Evolutionary conservation across 495 filamentous ascomycete species (phyloP).

Genomic region (Aspergillus ostianus): DNA sequence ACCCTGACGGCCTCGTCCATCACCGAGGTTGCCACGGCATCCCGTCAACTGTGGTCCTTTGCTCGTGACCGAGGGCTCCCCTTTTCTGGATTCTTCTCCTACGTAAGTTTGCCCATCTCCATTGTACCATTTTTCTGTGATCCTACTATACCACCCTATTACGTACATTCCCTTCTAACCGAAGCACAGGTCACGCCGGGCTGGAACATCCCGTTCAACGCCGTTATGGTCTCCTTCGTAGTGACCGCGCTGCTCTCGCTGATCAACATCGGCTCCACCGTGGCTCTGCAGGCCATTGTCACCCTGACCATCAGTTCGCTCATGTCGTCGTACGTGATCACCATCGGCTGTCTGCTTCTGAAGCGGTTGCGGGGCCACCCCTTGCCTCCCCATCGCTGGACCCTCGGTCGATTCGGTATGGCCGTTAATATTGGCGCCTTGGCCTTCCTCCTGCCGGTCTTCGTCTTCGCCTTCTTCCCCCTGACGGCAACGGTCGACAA

Average conservation of each 20-base stretch:
- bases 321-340: slow-evolving; percentile 50
- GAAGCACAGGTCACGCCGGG: slow-evolving; percentile 41
- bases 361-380: slow-evolving; percentile 43
- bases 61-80: slow-evolving; percentile 57
- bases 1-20: slow-evolving; percentile 49
- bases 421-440: slow-evolving; percentile 44
- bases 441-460: slow-evolving; percentile 43
- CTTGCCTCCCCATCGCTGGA: slow-evolving; percentile 48
- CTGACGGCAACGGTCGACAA: slow-evolving; percentile 35
- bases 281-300: slow-evolving; percentile 49
- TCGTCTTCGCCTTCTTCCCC: slow-evolving; percentile 56
- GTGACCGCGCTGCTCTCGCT: slow-evolving; percentile 48
- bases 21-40: slow-evolving; percentile 55
- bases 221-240: slow-evolving; percentile 47
- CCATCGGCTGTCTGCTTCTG: slow-evolving; percentile 46
- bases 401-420: slow-evolving; percentile 48
- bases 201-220: slow-evolving; percentile 54
- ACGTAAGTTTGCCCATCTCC: slow-evolving; percentile 33
- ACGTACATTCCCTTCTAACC: not conserved
- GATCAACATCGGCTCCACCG: slow-evolving; percentile 52
- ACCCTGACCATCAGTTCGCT: slow-evolving; percentile 45
- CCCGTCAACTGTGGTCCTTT: slow-evolving; percentile 58
- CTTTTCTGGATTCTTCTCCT: slow-evolving; percentile 49
- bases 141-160: not conserved
- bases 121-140: not conserved